A percentile compares a stretch with the other conserved stretches of the same genome.
These are phyloP conservation scores for Zoysia japonica DNA, from an alignment of 176 grass and related monocot species.

Conservation along the genomic window DNA sequence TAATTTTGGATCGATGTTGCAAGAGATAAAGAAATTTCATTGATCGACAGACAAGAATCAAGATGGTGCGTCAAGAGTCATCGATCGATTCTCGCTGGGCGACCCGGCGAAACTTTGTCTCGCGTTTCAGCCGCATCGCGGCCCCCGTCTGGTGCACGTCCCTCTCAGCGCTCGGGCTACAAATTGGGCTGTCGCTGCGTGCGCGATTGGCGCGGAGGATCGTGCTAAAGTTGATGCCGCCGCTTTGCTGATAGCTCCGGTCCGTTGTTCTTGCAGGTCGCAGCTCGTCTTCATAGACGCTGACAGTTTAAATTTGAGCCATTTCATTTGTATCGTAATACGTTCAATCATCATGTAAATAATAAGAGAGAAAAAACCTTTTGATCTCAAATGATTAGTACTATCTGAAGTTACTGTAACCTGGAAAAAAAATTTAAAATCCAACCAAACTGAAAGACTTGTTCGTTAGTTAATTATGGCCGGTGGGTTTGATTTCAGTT, in stretches of 20 bases:
- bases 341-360: neutral
- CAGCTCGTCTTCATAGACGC: neutral
- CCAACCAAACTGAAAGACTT: neutral
- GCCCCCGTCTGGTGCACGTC: neutral
- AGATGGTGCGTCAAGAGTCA: neutral
- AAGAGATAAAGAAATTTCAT: neutral
- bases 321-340: neutral
- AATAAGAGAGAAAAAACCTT: no score
- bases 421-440: neutral
- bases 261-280: neutral
- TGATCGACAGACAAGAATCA: neutral
- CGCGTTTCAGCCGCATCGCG: neutral
- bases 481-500: conserved; percentile 33
- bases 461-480: conserved; percentile 2
- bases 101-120: neutral
- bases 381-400: no score
- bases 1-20: neutral
- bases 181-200: neutral
- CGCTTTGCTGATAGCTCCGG: neutral
- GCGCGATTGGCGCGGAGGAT: neutral
- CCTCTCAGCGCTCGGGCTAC: neutral
- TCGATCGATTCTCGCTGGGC: neutral
- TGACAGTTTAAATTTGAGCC: neutral
- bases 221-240: no score
- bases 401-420: neutral